Evolutionary conservation across 2,329 filamentous ascomycete species (phyloP).

Genomic region (Harringtonia aguacate): DNA sequence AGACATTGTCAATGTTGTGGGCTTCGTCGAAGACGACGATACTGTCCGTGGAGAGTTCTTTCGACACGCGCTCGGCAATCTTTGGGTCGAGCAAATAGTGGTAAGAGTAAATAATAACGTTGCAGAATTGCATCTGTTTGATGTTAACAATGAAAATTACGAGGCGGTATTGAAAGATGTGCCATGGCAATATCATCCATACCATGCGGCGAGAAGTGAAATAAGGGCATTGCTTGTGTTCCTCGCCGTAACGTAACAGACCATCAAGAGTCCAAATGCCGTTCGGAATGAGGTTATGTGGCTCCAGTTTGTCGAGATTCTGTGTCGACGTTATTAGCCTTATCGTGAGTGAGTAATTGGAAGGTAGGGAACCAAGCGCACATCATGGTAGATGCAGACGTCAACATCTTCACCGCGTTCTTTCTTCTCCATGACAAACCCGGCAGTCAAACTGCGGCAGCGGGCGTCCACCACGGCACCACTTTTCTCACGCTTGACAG

Average conservation of each 20-base stretch:
- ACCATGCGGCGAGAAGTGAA: slow-evolving; percentile 94
- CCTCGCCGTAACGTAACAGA: slow-evolving; percentile 78
- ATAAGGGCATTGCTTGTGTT: slow-evolving; percentile 95
- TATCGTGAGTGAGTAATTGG: no score
- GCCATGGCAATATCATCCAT: slow-evolving; percentile 15
- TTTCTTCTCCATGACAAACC: slow-evolving; percentile 97
- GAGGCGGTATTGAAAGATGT: no score
- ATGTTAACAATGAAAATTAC: background rate
- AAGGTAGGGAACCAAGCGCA: slow-evolving; percentile 23
- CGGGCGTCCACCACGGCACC: slow-evolving; percentile 89
- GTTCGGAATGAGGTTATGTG: slow-evolving; percentile 87
- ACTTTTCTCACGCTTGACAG: slow-evolving; percentile 93
- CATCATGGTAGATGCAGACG: slow-evolving; percentile 90
- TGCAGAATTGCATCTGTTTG: slow-evolving; percentile 90
- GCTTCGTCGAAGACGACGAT: slow-evolving; percentile 98
- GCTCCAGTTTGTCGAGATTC: slow-evolving; percentile 90
- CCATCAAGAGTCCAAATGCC: slow-evolving; percentile 94
- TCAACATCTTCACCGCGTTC: slow-evolving; percentile 91
- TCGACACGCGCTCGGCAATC: slow-evolving; percentile 79
- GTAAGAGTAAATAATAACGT: slow-evolving; percentile 99
- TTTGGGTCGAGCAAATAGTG: slow-evolving; percentile 97
- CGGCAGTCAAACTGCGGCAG: slow-evolving; percentile 88
- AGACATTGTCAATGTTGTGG: slow-evolving; percentile 99
- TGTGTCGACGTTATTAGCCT: slow-evolving; percentile 19
- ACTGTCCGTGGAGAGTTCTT: slow-evolving; percentile 93